These are phyloP conservation scores for Chytriomyces hyalinus DNA, from an alignment of 192 early-diverging fungal species.

Conservation along the genomic window DNA sequence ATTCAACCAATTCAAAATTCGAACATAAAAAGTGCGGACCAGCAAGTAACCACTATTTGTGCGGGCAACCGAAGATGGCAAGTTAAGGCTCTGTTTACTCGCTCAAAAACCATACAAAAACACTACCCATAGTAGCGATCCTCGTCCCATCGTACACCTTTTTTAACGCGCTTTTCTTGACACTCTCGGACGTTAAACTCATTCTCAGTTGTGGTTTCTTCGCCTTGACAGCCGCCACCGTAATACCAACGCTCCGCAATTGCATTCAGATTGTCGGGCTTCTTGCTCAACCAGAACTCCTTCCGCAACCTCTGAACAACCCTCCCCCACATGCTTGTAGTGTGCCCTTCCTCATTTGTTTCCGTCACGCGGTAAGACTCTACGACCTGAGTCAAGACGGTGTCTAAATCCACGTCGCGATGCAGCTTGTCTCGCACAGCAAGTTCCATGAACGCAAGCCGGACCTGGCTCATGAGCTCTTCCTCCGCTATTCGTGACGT, in stretches of 20 bases:
- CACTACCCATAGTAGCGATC: conserved; percentile 7
- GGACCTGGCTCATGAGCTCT: conserved; percentile 12
- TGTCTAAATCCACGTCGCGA: conserved; percentile 12
- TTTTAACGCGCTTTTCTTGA: not conserved
- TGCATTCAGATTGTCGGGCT: conserved; percentile 8
- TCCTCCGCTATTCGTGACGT: not conserved
- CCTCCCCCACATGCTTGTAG: not conserved
- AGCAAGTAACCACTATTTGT: no score
- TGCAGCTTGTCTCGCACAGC: conserved; percentile 6
- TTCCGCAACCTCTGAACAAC: conserved; percentile 6
- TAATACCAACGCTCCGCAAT: not conserved
- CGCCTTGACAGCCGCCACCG: not conserved
- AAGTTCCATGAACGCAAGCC: conserved; percentile 11
- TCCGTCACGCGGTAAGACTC: conserved; percentile 1
- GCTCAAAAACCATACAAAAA: no score
- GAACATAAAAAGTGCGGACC: no score
- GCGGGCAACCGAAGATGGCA: no score
- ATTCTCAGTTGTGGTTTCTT: not conserved
- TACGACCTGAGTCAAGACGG: conserved; percentile 7
- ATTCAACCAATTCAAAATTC: no score
- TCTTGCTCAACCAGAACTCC: conserved; percentile 30
- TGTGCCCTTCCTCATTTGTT: not conserved
- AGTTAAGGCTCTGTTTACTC: no score
- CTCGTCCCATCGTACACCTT: conserved; percentile 24
- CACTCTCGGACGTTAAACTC: not conserved